phyloP scores from a whole-genome alignment of 2,329 filamentous ascomycete genomes.

The Claviceps capensis region DNA sequence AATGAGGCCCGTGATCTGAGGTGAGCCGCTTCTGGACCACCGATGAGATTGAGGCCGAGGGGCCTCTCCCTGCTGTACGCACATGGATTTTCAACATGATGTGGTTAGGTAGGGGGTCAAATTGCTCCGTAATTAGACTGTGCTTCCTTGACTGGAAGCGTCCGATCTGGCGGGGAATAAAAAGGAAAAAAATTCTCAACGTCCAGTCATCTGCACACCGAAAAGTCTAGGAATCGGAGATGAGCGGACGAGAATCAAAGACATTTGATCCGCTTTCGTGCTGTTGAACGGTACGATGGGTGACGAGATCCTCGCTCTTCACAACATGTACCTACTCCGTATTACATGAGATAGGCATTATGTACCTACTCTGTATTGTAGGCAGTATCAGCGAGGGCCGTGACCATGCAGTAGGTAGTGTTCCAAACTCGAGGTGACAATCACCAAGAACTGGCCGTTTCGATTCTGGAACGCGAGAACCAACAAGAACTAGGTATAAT shows the following conservation, averaged over 20 bases:
- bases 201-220: neutral
- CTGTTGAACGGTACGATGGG: neutral
- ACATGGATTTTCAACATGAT: neutral
- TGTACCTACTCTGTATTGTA: neutral
- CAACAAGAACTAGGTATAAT: neutral
- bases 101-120: neutral
- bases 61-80: neutral
- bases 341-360: no score
- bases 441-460: neutral
- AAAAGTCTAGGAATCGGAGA: neutral
- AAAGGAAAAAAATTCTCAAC: neutral
- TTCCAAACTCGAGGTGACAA: neutral
- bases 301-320: neutral
- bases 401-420: neutral
- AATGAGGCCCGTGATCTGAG: no score
- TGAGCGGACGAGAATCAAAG: neutral
- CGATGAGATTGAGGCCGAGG: no score
- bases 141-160: neutral
- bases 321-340: neutral
- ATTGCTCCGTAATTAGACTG: no score
- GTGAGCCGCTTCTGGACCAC: no score
- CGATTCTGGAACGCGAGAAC: neutral
- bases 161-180: neutral
- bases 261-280: neutral
- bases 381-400: neutral